phyloP scores from a whole-genome alignment of 148 eudicot genomes.

The Chenopodium album region DNA sequence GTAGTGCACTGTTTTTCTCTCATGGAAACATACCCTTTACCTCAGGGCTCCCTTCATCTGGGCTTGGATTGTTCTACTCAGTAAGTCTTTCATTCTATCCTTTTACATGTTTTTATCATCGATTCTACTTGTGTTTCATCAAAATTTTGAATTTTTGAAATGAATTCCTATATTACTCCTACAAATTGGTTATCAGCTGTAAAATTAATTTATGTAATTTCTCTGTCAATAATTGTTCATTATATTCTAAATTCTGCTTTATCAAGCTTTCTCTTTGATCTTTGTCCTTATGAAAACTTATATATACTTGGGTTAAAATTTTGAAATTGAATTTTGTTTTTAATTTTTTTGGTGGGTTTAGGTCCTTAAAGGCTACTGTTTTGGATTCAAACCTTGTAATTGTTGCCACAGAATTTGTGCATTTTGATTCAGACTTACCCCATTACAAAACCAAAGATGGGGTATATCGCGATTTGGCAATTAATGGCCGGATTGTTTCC shows the following conservation, averaged over 20 bases:
- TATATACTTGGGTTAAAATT: not conserved
- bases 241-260: no score
- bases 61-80: constrained; percentile 82
- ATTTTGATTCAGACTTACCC: constrained; percentile 74
- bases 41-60: constrained; percentile 54
- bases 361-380: constrained; percentile 92
- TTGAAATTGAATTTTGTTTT: not conserved
- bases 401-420: constrained; percentile 52
- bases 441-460: constrained; percentile 92
- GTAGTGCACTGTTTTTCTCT: no score
- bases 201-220: no score
- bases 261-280: no score
- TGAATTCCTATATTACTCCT: not conserved
- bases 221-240: no score
- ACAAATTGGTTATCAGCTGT: no score
- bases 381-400: constrained; percentile 62
- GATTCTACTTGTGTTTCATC: no score
- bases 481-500: constrained; percentile 78
- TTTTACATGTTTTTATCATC: no score
- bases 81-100: constrained; percentile 28
- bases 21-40: constrained; percentile 29
- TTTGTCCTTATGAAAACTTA: no score
- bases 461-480: constrained; percentile 59
- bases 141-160: not conserved
- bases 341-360: constrained; percentile 19